These are phyloP conservation scores for Tolypocladium inflatum DNA, from an alignment of 2,329 filamentous ascomycete genomes.

Conservation along the genomic window DNA sequence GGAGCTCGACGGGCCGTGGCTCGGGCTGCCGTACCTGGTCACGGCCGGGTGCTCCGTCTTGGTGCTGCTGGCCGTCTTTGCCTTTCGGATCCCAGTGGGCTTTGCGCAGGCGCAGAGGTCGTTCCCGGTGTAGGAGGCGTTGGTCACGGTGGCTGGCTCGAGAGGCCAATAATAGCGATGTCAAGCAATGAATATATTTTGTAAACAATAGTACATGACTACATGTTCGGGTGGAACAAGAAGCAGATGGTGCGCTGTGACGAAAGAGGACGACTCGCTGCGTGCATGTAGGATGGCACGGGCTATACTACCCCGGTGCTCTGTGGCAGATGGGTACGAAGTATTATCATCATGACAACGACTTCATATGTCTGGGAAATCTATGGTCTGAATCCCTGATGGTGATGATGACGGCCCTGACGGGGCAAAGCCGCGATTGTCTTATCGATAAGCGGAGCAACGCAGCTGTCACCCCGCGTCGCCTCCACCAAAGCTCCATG, in stretches of 20 bases:
- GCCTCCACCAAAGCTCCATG: neutral
- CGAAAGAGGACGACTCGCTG: neutral
- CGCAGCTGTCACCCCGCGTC: neutral
- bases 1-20: constrained; percentile 33
- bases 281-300: no score
- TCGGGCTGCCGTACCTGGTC: constrained; percentile 39
- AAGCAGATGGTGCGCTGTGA: neutral
- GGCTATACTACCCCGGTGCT: no score
- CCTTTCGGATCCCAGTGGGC: constrained; percentile 14
- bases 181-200: neutral
- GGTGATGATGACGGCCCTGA: no score
- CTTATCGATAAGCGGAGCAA: neutral
- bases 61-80: constrained; percentile 19
- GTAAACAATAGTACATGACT: no score
- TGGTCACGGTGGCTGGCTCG: neutral
- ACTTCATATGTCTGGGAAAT: neutral
- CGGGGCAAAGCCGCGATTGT: no score
- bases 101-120: constrained; percentile 5
- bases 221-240: no score
- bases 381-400: no score
- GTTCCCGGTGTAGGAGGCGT: neutral
- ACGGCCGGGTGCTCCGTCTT: constrained; percentile 21
- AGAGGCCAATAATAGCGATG: neutral
- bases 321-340: no score
- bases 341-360: neutral